These are phyloP conservation scores for Sicyos edulis DNA, from an alignment of 306 rosid species.

Conservation along the genomic window DNA sequence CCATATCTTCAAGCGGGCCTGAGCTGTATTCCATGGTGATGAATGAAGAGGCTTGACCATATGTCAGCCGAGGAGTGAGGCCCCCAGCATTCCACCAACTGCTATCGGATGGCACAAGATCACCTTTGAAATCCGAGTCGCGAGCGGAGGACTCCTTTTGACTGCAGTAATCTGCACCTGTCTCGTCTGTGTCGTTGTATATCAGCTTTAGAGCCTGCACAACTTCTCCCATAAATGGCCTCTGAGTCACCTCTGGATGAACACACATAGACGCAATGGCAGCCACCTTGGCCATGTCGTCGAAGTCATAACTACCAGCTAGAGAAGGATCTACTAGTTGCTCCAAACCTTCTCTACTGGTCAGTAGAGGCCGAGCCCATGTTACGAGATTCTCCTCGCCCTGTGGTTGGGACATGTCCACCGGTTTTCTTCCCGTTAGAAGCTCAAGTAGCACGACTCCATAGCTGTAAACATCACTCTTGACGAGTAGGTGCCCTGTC, in stretches of 20 bases:
- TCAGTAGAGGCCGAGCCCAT: conserved; percentile 78
- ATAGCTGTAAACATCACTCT: no score
- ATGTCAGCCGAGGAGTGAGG: conserved; percentile 46
- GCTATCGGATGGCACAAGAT: conserved; percentile 57
- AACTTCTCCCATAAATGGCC: conserved; percentile 98
- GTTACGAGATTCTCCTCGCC: conserved; percentile 87
- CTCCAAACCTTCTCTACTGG: conserved; percentile 72
- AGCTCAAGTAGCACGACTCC: no score
- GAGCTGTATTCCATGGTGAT: conserved; percentile 88
- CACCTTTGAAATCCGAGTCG: conserved; percentile 67
- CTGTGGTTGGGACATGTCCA: conserved; percentile 76
- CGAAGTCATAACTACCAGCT: conserved; percentile 71
- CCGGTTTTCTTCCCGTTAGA: conserved; percentile 49
- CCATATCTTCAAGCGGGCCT: conserved; percentile 68
- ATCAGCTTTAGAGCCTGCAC: conserved; percentile 94
- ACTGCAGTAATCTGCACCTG: conserved; percentile 62
- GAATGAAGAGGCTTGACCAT: conserved; percentile 55
- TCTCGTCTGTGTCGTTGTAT: conserved; percentile 67
- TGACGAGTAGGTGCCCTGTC: no score
- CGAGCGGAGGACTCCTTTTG: conserved; percentile 62
- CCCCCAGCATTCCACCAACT: conserved; percentile 81
- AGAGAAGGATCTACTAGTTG: conserved; percentile 73
- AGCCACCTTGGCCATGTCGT: conserved; percentile 90
- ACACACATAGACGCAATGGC: conserved; percentile 94
- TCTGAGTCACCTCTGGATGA: conserved; percentile 61